These are phyloP conservation scores for Penicillium sp. DNA, from an alignment of 2,329 filamentous ascomycete genomes.

Conservation along the genomic window DNA sequence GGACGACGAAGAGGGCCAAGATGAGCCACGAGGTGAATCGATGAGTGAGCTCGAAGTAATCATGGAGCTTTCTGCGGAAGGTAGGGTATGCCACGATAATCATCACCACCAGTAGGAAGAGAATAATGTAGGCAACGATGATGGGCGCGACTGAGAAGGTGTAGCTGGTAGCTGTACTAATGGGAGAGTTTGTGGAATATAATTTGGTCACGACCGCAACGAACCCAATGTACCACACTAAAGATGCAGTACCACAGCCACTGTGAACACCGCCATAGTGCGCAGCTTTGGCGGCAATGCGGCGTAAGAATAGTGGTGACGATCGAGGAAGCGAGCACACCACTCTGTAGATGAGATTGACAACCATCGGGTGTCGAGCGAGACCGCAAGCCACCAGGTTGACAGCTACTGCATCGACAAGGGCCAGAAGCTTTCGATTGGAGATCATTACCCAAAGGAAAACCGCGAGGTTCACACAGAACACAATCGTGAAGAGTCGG, in stretches of 20 bases:
- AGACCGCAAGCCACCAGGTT: slow-evolving; percentile 47
- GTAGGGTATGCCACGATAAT: slow-evolving; percentile 59
- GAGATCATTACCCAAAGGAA: slow-evolving; percentile 35
- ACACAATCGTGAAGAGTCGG: slow-evolving; percentile 39
- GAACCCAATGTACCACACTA: slow-evolving; percentile 44
- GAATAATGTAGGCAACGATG: slow-evolving; percentile 54
- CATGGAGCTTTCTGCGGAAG: slow-evolving; percentile 59
- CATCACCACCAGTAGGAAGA: slow-evolving; percentile 55
- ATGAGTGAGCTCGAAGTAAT: slow-evolving; percentile 65
- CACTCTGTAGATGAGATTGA: slow-evolving; percentile 47
- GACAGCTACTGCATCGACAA: slow-evolving; percentile 41
- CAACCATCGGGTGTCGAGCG: slow-evolving; percentile 49
- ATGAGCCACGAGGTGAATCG: slow-evolving; percentile 66
- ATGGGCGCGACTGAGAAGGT: slow-evolving; percentile 37
- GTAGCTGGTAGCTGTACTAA: slow-evolving; percentile 11
- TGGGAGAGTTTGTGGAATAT: slow-evolving; percentile 22
- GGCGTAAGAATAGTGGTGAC: slow-evolving; percentile 43
- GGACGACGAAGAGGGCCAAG: slow-evolving; percentile 60
- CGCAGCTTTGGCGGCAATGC: slow-evolving; percentile 47
- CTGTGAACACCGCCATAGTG: slow-evolving; percentile 52
- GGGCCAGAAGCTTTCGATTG: slow-evolving; percentile 31
- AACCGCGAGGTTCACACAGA: slow-evolving; percentile 35
- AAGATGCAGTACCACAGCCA: slow-evolving; percentile 46
- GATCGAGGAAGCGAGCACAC: slow-evolving; percentile 44
- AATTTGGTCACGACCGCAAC: slow-evolving; percentile 28